phyloP scores from a whole-genome alignment of 2,329 filamentous ascomycete species.

The Didymella exigua region DNA sequence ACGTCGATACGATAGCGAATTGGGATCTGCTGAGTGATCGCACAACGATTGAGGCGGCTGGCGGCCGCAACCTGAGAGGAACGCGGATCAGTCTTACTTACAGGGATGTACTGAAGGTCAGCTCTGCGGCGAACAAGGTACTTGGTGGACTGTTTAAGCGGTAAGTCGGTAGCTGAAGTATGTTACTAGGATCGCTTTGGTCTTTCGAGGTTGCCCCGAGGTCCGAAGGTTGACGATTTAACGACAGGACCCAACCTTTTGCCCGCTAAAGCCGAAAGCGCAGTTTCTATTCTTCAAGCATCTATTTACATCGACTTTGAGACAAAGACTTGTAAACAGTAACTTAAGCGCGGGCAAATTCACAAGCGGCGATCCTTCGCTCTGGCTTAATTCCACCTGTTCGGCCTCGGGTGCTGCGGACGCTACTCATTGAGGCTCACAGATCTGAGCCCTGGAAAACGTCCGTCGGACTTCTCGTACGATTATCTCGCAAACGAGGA shows the following conservation, averaged over 20 bases:
- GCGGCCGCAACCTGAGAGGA: conserved; percentile 62
- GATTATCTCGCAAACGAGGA: not conserved
- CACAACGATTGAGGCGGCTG: conserved; percentile 45
- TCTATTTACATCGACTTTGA: not conserved
- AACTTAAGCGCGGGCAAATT: not conserved
- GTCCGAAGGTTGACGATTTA: not conserved
- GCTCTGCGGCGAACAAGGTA: conserved; percentile 39
- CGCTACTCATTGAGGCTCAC: not conserved
- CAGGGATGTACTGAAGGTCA: conserved; percentile 72
- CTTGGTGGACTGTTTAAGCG: conserved; percentile 21
- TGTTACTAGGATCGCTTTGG: not conserved
- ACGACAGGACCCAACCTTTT: not conserved
- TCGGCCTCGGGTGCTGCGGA: not conserved
- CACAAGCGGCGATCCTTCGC: not conserved
- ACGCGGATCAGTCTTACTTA: conserved; percentile 78
- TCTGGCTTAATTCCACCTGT: not conserved
- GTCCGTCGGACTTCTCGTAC: not conserved
- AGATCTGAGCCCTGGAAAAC: not conserved
- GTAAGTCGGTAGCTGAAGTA: not conserved
- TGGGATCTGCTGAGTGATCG: conserved; percentile 68
- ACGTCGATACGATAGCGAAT: conserved; percentile 65
- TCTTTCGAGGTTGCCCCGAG: not conserved
- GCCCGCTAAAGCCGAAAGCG: not conserved
- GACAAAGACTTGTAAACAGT: not conserved
- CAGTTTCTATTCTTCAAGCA: not conserved